Conservation (phyloP, 768 basidiomycete genomes). For the Mycena alexandri region DNA sequence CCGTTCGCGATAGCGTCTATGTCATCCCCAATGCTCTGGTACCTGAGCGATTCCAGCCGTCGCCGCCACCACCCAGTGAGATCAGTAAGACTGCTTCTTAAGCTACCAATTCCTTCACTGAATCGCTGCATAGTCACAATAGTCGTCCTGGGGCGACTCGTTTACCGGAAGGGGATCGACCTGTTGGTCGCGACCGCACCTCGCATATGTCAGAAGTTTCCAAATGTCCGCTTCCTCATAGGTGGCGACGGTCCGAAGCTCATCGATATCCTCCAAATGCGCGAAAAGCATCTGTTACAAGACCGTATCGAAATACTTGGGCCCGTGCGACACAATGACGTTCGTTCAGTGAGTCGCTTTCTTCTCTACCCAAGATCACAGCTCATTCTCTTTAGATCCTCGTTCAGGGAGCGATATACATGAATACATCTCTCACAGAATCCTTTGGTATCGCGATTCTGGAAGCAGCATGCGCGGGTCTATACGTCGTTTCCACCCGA, state of each 20-base stretch:
- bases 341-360: conserved; percentile 71
- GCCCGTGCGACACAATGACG: conserved; percentile 82
- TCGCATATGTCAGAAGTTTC: conserved; percentile 86
- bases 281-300: conserved; percentile 90
- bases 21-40: conserved; percentile 96
- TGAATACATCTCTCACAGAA: conserved; percentile 97
- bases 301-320: conserved; percentile 94
- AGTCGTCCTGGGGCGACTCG: conserved; percentile 89
- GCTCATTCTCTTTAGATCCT: conserved; percentile 69
- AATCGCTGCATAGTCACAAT: conserved; percentile 78
- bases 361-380: background rate
- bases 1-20: conserved; percentile 74
- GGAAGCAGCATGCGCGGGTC: conserved; percentile 94
- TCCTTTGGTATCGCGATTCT: conserved; percentile 98
- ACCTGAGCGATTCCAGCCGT: conserved; percentile 87
- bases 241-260: conserved; percentile 97
- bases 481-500: conserved; percentile 93
- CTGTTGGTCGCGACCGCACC: conserved; percentile 94
- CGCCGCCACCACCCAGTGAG: conserved; percentile 56
- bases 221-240: conserved; percentile 89
- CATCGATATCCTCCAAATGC: conserved; percentile 94
- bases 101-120: background rate
- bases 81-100: conserved; percentile 61
- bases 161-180: conserved; percentile 97
- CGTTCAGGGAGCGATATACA: conserved; percentile 86